These are phyloP conservation scores for Trichosanthes cucumerina DNA, from an alignment of 306 rosid genomes.

Conservation along the genomic window DNA sequence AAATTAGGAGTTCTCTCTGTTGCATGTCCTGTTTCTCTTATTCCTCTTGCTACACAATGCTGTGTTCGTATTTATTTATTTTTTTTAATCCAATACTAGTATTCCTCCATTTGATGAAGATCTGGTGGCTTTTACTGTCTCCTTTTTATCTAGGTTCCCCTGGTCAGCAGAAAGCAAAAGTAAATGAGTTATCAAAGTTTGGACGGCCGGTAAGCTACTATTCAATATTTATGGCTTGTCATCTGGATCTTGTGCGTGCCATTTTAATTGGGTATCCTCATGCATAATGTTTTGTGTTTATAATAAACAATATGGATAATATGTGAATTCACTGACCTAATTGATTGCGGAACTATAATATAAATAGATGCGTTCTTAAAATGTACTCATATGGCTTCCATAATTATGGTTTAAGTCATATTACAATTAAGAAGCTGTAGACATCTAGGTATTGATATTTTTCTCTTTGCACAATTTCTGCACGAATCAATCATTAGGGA, in stretches of 20 bases:
- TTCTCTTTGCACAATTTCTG: background rate
- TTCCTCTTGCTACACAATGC: background rate
- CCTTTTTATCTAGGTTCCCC: constrained; percentile 48
- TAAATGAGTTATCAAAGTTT: constrained; percentile 62
- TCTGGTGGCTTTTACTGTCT: background rate
- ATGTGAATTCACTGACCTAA: background rate
- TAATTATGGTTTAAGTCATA: background rate
- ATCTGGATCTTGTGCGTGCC: constrained; percentile 8
- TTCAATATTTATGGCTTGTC: constrained; percentile 8
- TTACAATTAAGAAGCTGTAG: background rate
- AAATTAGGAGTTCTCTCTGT: background rate
- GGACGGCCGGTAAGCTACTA: constrained; percentile 81
- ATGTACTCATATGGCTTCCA: background rate
- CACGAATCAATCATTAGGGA: background rate
- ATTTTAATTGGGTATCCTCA: background rate
- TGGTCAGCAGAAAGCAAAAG: constrained; percentile 69
- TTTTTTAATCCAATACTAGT: background rate
- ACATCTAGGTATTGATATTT: background rate
- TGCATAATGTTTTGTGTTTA: background rate
- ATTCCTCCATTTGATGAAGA: background rate
- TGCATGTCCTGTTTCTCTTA: background rate
- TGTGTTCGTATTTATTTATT: background rate
- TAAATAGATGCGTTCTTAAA: background rate
- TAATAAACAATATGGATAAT: background rate
- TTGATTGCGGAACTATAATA: background rate